Conservation (phyloP, 2,329 filamentous ascomycete species). For the Fusarium sp. region DNA sequence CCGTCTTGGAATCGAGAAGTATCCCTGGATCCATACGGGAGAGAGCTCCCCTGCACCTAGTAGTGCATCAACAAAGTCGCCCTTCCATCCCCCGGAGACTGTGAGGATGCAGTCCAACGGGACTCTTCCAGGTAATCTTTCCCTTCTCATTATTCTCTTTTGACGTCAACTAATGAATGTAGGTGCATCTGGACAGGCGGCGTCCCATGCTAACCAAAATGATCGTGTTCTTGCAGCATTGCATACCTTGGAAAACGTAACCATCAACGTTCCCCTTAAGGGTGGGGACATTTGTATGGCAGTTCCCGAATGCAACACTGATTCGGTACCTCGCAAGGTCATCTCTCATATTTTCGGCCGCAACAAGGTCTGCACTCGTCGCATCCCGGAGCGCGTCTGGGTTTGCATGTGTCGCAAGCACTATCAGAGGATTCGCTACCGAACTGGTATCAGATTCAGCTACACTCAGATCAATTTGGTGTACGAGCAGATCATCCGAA, state of each 20-base stretch:
- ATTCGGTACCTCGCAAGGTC: slow-evolving; percentile 74
- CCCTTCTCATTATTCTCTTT: not conserved
- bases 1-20: slow-evolving; percentile 19
- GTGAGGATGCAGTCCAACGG: slow-evolving; percentile 9
- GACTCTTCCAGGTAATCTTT: slow-evolving; percentile 17
- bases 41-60: slow-evolving; percentile 22
- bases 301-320: slow-evolving; percentile 66
- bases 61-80: slow-evolving; percentile 17
- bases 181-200: slow-evolving; percentile 2
- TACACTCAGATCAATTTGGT: slow-evolving; percentile 72
- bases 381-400: slow-evolving; percentile 77
- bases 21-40: slow-evolving; percentile 22
- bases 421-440: slow-evolving; percentile 80
- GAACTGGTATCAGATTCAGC: slow-evolving; percentile 70
- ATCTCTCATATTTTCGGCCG: slow-evolving; percentile 86
- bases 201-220: slow-evolving; percentile 19
- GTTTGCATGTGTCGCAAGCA: slow-evolving; percentile 83
- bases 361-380: slow-evolving; percentile 80
- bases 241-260: slow-evolving; percentile 22
- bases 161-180: not conserved
- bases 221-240: slow-evolving; percentile 37
- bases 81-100: slow-evolving; percentile 15
- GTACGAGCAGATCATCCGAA: slow-evolving; percentile 67
- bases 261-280: slow-evolving; percentile 26
- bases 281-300: slow-evolving; percentile 62